These are phyloP conservation scores for Mucor saturninus DNA, from an alignment of 371 early-diverging fungal genomes.

Conservation along the genomic window DNA sequence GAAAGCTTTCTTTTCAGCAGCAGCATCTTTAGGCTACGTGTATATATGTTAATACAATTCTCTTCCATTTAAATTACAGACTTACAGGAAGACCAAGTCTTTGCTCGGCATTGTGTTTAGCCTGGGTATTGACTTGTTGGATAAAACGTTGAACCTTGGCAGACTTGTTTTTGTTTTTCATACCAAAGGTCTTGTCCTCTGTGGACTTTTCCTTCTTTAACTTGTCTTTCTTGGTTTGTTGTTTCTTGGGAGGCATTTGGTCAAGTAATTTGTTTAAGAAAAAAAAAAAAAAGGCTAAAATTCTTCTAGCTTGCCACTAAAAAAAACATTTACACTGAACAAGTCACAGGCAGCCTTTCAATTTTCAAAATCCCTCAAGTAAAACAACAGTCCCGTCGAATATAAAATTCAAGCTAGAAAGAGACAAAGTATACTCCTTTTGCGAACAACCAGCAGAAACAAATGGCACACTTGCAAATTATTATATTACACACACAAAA, in stretches of 20 bases:
- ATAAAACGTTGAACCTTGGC: slow-evolving; percentile 89
- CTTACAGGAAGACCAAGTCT: background rate
- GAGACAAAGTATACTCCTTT: too few species aligned
- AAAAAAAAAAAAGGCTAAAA: slow-evolving; percentile 2
- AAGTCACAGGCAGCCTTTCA: background rate
- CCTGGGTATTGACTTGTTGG: slow-evolving; percentile 89
- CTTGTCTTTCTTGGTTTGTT: slow-evolving; percentile 59
- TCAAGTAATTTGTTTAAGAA: background rate
- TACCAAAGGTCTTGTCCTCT: slow-evolving; percentile 98
- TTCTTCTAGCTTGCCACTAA: background rate
- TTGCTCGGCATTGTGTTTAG: slow-evolving; percentile 55
- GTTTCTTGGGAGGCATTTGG: slow-evolving; percentile 82
- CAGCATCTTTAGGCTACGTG: background rate
- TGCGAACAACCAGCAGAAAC: too few species aligned
- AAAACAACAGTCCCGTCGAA: too few species aligned
- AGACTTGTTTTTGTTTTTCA: slow-evolving; percentile 96
- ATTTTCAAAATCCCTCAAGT: too few species aligned
- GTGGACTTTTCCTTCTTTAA: slow-evolving; percentile 83
- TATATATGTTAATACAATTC: background rate
- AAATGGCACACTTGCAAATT: too few species aligned
- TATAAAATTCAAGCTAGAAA: too few species aligned
- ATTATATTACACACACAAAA: too few species aligned
- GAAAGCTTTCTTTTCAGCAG: slow-evolving; percentile 47
- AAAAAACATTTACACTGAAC: too few species aligned
- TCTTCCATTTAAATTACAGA: background rate